These are phyloP conservation scores for Vigna radiata DNA, from an alignment of 306 rosid species.

Conservation along the genomic window DNA sequence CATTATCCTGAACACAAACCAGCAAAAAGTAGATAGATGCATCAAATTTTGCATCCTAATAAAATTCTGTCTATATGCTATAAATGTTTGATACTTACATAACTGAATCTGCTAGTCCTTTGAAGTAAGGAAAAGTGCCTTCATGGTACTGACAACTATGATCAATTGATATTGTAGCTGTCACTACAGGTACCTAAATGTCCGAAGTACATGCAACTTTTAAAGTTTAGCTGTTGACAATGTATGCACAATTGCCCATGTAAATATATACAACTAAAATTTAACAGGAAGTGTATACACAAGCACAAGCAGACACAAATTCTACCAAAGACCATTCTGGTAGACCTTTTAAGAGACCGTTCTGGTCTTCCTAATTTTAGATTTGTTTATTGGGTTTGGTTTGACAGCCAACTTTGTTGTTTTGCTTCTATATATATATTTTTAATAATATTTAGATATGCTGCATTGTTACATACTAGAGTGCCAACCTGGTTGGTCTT, in stretches of 20 bases:
- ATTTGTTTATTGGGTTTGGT: too few relatives aligned
- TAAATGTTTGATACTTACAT: conserved; percentile 58
- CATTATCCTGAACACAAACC: conserved; percentile 75
- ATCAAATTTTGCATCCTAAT: conserved; percentile 27
- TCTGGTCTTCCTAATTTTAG: too few relatives aligned
- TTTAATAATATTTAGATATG: too few relatives aligned
- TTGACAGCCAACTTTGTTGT: too few relatives aligned
- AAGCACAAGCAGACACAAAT: neutral
- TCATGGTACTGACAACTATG: conserved; percentile 76
- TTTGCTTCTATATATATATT: too few relatives aligned
- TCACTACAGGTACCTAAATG: conserved; percentile 90
- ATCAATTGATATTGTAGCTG: conserved; percentile 84
- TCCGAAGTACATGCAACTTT: conserved; percentile 44
- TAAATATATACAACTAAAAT: neutral
- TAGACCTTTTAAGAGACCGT: neutral
- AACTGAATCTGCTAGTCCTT: conserved; percentile 78
- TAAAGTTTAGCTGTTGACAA: conserved; percentile 29
- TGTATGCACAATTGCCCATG: neutral
- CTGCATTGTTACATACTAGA: too few relatives aligned
- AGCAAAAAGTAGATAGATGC: conserved; percentile 36
- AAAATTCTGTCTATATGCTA: conserved; percentile 27
- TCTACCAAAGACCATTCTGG: neutral
- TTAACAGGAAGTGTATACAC: neutral
- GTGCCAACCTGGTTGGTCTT: too few relatives aligned
- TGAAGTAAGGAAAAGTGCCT: conserved; percentile 91